These are phyloP conservation scores for Heterobasidion annosum DNA, from an alignment of 1,284 basidiomycete genomes.

Conservation along the genomic window DNA sequence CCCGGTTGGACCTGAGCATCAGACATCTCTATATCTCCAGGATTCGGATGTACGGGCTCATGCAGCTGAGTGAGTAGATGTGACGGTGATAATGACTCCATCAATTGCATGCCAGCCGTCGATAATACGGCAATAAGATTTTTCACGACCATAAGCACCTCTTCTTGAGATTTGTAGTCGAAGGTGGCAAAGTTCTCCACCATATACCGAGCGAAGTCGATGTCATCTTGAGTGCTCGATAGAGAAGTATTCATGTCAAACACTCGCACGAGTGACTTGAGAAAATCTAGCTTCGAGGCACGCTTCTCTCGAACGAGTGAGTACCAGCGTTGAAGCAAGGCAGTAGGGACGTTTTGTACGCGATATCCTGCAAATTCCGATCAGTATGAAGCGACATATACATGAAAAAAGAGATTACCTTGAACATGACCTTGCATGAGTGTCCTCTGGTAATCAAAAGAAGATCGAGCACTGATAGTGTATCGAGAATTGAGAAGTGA, in stretches of 20 bases:
- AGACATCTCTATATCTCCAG: not conserved
- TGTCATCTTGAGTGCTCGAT: constrained; percentile 59
- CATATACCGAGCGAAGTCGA: constrained; percentile 84
- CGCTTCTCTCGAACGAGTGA: constrained; percentile 85
- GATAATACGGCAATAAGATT: constrained; percentile 77
- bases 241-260: constrained; percentile 56
- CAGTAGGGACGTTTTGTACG: constrained; percentile 45
- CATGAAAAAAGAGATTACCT: constrained; percentile 25
- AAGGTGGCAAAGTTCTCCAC: constrained; percentile 89
- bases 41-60: constrained; percentile 12
- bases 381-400: not conserved
- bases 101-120: constrained; percentile 76
- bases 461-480: constrained; percentile 67
- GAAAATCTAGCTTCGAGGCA: constrained; percentile 75
- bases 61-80: constrained; percentile 59
- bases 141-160: constrained; percentile 80
- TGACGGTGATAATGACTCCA: constrained; percentile 58
- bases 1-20: not conserved
- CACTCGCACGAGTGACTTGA: constrained; percentile 73
- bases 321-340: constrained; percentile 87
- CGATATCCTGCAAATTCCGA: constrained; percentile 45
- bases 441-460: constrained; percentile 78
- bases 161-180: constrained; percentile 93
- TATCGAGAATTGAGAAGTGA: constrained; percentile 85
- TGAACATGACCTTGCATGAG: constrained; percentile 36